Evolutionary conservation across 306 rosid genomes (phyloP), one percentile per base, ranked within the genome.

Genomic region (Crotalaria pallida): DNA sequence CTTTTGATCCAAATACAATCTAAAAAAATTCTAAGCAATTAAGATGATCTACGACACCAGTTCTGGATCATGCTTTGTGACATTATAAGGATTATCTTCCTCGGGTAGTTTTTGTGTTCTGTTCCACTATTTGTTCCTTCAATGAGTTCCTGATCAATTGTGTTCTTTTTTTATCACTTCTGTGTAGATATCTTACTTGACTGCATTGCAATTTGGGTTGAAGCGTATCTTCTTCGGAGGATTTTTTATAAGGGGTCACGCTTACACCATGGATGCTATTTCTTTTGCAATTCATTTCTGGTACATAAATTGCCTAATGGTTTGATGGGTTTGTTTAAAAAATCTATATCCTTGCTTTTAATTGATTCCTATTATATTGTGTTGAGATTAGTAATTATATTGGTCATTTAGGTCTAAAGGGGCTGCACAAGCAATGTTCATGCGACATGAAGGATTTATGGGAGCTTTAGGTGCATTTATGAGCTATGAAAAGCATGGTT

Each of bases 141-240:
- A 44, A 6, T 50, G 56, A 8, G 12, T 76, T 18, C 40, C 21
- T 52, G 43, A 60, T 34, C 16, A 18, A 48, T 57, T 58, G 5
- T 76, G 58, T 68, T 58, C 9, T 38, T 57, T 38, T 57, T 41
- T 31, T 26, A 41, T 62, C 75, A 56, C 34, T 77, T 49, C 43
- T 67, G 34, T 69, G 84, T 78, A 91, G 97, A 88, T 91, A 76
- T 64, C 97, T 56, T 88, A 91, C 82, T 81, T 91, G 76, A 91
- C 70, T 88, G 97, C 97, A 17, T 69, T 91, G 73, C 79, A 73
- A 57, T 88, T 83, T 78, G 97, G 96, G 56, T 81, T 91, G 44
- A 88, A 91, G 81, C 85, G 97, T 45, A 91, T 91, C n/a, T 86
- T 88, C 78, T 91, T 91, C 19, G 97, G 97, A 78, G 97, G 97